Base-by-base conservation (phyloP, 2,329 filamentous ascomycete genomes). In the Ophiostoma australiae region DNA sequence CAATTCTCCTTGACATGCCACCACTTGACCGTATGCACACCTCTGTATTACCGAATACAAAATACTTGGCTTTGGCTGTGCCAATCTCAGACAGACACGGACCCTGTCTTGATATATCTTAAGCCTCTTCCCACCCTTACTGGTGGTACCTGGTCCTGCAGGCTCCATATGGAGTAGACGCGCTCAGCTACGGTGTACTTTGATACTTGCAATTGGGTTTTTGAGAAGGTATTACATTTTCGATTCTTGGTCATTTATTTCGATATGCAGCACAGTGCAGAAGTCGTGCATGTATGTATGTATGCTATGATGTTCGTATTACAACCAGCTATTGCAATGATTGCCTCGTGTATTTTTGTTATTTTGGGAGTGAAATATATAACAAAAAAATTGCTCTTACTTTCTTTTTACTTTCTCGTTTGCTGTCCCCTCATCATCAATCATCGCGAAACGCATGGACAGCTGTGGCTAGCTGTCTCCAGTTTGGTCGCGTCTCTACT, bases 81-180 rank as follows among this genome's bases (percentile, higher is more conserved):
- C 20, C 13, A 52, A 69, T 39, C 61, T 72, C 71, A 70, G 39
- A 72, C 68, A 55, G 27, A 72, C 69, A 67, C 71, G 66, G 71
- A 66, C 69, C 71, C 58, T 69, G 39, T 63, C 63, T 65, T 68
- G 37, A 65, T 66, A 69, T 17, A 20, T 63, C 58, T 33, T 63
- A 63, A 63, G 58, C 58, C 55, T 63, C 58, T 63, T 33, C 7
- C n/a, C 27, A 63, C 58, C 58, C 58, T 63, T 63, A 27, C 58
- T 33, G 58, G 27, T 31, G 27, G 27, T 31, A 3, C 52, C 27
- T 23, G 39, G 39, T 23, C 44, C 13, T 11, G 37, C 37, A 13
- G 20, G 44, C 44, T n/a, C 44, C 44, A 23, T 58, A 27, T 58
- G 23, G 52, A 58, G 15, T 35, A 31, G 58, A 63, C 58, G 58